Base-by-base conservation (phyloP, 2,329 filamentous ascomycete genomes). In the Colletotrichum karsti region DNA sequence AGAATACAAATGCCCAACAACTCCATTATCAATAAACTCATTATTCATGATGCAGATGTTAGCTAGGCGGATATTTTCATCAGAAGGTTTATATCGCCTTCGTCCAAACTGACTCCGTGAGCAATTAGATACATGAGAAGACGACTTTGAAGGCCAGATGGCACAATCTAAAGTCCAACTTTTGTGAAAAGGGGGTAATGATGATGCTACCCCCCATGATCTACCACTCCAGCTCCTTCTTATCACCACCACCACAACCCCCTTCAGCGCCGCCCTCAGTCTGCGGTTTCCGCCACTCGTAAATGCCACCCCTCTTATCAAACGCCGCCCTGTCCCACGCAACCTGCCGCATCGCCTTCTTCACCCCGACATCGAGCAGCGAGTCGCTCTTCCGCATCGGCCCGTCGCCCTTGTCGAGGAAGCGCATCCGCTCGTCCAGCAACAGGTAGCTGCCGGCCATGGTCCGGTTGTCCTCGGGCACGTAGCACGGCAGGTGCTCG, bases 391-490 rank as follows among this genome's bases (percentile, higher is more conserved):
- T 73, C 41, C 72, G 76, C 71, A 74, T 73, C 12, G 68, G 69
- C 24, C 78, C 77, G 4, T 72, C 73, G 3, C 79, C 80, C 63
- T 82, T 81, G 68, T 86, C 83, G 24, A 87, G 72, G 71, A 87
- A 87, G 44, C 84, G 76, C 73, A 87, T 73, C 63, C 81, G 83
- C 76, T 87, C 85, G 66, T 88, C 85, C 24, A 87, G 67, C 35
- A 88, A 78, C 15, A 88, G 77, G 72, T 87, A 87, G 57, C 79
- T 83, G 35, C 77, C 81, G 2, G 79, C 81, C 85, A 88, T 88
- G 22, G 84, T 63, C 1, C 78, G 71, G 63, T 88, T 88, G 4
- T 78, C 73, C 73, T 88, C 85, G 0, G 84, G 81, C 3, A 86
- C 80, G 51, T 85, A 83, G 39, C 77, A 81, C 13, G 72, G 56